Percentiles rank a stretch among this genome's conserved stretches.
phyloP scores from a whole-genome alignment of 2,329 filamentous ascomycete genomes.

The Talaromyces sp. region DNA sequence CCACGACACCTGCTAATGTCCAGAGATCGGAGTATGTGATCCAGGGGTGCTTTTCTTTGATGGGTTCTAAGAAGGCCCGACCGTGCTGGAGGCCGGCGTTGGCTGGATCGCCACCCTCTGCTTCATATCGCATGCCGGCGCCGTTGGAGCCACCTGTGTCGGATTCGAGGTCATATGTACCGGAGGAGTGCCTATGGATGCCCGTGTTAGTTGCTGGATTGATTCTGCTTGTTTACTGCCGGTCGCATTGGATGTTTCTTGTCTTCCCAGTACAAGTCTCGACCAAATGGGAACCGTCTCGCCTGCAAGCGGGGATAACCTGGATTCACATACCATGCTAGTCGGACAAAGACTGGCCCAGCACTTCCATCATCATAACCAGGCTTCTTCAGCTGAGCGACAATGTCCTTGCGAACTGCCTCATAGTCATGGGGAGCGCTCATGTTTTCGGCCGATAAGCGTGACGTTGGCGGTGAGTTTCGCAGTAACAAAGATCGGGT shows the following conservation, averaged over 20 bases:
- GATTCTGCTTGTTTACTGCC: neutral
- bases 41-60: constrained; percentile 63
- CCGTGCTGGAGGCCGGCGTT: constrained; percentile 67
- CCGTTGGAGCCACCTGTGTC: constrained; percentile 67
- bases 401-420: constrained; percentile 59
- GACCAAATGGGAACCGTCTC: constrained; percentile 8
- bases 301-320: neutral
- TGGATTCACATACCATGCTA: constrained; percentile 57
- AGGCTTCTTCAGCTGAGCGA: constrained; percentile 59
- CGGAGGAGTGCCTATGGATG: constrained; percentile 59
- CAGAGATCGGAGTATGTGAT: constrained; percentile 68
- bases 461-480: constrained; percentile 9
- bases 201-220: constrained; percentile 7
- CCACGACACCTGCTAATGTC: constrained; percentile 64
- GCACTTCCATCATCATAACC: constrained; percentile 68
- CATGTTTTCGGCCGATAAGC: constrained; percentile 36
- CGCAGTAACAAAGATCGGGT: neutral
- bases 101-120: constrained; percentile 65
- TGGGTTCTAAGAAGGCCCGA: constrained; percentile 64
- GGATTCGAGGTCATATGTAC: constrained; percentile 62
- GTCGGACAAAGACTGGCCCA: constrained; percentile 64
- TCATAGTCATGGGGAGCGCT: constrained; percentile 43
- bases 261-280: neutral
- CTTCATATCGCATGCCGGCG: constrained; percentile 67
- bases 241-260: neutral